Evolutionary conservation across 1,284 basidiomycete genomes (phyloP).

Genomic region (Cutaneotrichosporon mucoides): DNA sequence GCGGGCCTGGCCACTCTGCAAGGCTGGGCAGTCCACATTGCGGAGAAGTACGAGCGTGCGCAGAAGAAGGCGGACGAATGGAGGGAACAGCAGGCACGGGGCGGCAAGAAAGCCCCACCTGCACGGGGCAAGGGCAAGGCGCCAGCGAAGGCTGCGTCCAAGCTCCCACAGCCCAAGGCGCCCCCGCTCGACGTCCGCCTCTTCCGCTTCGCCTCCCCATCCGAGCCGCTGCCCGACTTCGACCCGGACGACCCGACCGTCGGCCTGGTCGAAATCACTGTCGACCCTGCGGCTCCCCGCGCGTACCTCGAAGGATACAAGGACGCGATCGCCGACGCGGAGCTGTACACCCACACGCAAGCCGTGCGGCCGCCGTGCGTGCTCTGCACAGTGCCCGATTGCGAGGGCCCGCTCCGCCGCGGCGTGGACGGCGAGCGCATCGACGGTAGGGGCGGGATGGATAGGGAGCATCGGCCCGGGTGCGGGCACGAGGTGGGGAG

Average conservation of each 20-base stretch:
- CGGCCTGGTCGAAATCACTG: constrained; percentile 36
- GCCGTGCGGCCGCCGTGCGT: constrained; percentile 31
- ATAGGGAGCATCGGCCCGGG: constrained; percentile 33
- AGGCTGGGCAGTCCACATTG: constrained; percentile 45
- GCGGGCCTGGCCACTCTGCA: constrained; percentile 40
- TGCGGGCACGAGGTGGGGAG: constrained; percentile 47
- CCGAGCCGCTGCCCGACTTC: constrained; percentile 19
- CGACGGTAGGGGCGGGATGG: constrained; percentile 45
- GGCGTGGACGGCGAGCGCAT: constrained; percentile 45
- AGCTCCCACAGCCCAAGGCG: constrained; percentile 14
- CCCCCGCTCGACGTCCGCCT: constrained; percentile 44
- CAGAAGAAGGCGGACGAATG: constrained; percentile 43
- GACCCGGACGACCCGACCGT: constrained; percentile 29
- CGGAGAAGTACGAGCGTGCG: constrained; percentile 47
- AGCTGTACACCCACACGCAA: constrained; percentile 32
- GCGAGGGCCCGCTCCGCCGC: constrained; percentile 43
- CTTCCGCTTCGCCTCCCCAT: constrained; percentile 38
- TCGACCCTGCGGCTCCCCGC: constrained; percentile 14
- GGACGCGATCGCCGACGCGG: constrained; percentile 30
- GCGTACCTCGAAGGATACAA: constrained; percentile 33
- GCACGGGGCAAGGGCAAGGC: constrained; percentile 34
- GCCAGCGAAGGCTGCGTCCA: constrained; percentile 10
- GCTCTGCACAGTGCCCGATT: constrained; percentile 46
- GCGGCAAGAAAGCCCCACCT: neutral
- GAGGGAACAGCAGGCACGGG: constrained; percentile 15